A percentile compares a stretch with the other conserved stretches of the same genome.
phyloP scores from a whole-genome alignment of 2,329 filamentous ascomycete species.

The Penicillium griseofulvum region DNA sequence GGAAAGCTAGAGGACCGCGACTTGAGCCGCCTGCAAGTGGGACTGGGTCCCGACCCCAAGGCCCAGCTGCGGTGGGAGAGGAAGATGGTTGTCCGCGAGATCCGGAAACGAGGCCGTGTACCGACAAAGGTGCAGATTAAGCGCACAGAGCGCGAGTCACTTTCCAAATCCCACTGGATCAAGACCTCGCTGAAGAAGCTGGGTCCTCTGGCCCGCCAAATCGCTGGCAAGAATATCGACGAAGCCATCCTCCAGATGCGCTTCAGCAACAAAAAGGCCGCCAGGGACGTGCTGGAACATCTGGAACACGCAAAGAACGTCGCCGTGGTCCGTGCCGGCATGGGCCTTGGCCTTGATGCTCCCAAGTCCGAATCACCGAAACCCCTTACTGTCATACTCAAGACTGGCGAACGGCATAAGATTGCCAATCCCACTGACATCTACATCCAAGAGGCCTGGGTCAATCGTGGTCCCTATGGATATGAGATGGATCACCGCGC shows the following conservation, averaged over 20 bases:
- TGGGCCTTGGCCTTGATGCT: constrained; percentile 73
- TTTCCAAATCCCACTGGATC: constrained; percentile 66
- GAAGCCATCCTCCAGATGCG: constrained; percentile 94
- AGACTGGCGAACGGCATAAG: constrained; percentile 69
- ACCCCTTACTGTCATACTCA: constrained; percentile 64
- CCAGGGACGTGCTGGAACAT: constrained; percentile 73
- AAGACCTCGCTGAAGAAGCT: constrained; percentile 92
- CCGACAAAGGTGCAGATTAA: constrained; percentile 65
- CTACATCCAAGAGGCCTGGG: constrained; percentile 92
- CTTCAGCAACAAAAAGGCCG: constrained; percentile 91
- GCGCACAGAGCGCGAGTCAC: constrained; percentile 59
- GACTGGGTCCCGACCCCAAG: constrained; percentile 72
- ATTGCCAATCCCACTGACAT: constrained; percentile 75
- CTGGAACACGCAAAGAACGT: constrained; percentile 77
- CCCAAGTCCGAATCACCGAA: constrained; percentile 30
- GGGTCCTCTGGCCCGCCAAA: constrained; percentile 78
- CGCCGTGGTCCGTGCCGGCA: constrained; percentile 75
- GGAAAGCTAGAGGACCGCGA: constrained; percentile 41
- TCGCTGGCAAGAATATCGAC: constrained; percentile 87
- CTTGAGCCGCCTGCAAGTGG: constrained; percentile 57
- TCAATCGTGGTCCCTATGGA: constrained; percentile 69
- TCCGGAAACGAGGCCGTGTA: constrained; percentile 66
- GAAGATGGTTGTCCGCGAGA: constrained; percentile 75
- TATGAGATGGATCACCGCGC: constrained; percentile 68
- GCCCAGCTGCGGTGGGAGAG: constrained; percentile 73